These are phyloP conservation scores for Hygrocybe punicea DNA, from an alignment of 768 basidiomycete species.

Conservation along the genomic window DNA sequence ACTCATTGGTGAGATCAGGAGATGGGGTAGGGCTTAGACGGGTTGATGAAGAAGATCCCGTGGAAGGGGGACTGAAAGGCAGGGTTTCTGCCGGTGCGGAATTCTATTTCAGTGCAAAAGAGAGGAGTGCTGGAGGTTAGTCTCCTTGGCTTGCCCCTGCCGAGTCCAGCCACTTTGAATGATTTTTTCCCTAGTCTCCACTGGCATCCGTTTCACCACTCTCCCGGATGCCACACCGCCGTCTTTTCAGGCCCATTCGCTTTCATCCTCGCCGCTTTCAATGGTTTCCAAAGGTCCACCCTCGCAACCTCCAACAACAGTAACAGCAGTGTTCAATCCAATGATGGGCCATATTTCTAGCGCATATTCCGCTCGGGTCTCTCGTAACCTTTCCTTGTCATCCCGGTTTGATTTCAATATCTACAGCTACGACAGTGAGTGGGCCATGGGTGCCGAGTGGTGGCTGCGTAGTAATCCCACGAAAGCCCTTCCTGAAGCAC, in stretches of 20 bases:
- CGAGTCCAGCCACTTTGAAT: background rate
- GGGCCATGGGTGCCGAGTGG: constrained; percentile 95
- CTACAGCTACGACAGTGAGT: constrained; percentile 95
- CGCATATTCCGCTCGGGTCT: constrained; percentile 87
- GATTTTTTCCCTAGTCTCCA: constrained; percentile 60
- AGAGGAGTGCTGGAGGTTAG: constrained; percentile 87
- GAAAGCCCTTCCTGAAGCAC: constrained; percentile 25
- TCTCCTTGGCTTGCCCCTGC: constrained; percentile 9
- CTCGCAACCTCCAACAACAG: constrained; percentile 87
- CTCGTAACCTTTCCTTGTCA: constrained; percentile 78
- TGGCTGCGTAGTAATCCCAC: constrained; percentile 69
- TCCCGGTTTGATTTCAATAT: constrained; percentile 95
- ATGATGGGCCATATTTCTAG: constrained; percentile 92
- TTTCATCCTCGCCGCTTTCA: constrained; percentile 38
- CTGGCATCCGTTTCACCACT: constrained; percentile 92
- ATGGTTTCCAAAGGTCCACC: constrained; percentile 33
- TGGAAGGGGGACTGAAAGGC: constrained; percentile 87
- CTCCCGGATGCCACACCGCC: constrained; percentile 74
- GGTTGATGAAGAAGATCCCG: constrained; percentile 93
- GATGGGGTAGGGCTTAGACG: constrained; percentile 52
- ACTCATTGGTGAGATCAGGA: constrained; percentile 15
- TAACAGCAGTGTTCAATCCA: constrained; percentile 92
- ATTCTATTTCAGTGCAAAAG: constrained; percentile 88
- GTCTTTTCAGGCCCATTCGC: constrained; percentile 50
- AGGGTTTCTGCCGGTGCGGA: constrained; percentile 91